Evolutionary conservation across 106 monocot species (phyloP), one percentile per base, ranked within the genome.

Genomic region (Apostasia ramifera): DNA sequence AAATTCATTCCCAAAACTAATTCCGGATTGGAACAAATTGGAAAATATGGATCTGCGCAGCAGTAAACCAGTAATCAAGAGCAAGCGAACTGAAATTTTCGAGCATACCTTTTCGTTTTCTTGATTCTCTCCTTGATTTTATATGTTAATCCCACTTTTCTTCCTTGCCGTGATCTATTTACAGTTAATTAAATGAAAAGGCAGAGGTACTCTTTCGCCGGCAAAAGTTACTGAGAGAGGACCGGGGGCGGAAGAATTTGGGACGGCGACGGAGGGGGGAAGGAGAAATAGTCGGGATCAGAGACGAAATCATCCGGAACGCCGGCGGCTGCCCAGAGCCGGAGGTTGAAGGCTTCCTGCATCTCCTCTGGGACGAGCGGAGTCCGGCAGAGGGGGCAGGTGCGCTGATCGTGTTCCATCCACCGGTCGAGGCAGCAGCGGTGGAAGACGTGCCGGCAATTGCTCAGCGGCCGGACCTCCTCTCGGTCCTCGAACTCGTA

Each of bases 381-480:
- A 37, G 81, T 57, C 11, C 91, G 81, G 69, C 91, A 91, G n/a
- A 91, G 79, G 0, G 91, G 91, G 79, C 91, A 91, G 6, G 84
- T 91, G 40, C 73, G 53, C 66, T 77, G 81, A 40, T 68, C 91
- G 74, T 71, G 81, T 7, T 55, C 81, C 1, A 78, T 60, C 91
- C 91, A 91, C 10, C 78, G 73, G 71, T 84, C 87, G 62, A 91
- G 76, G 69, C 91, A 91, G 3, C 58, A n/a, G 11, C 74, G 69
- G 74, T 91, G 91, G 74, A 91, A 87, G 15, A 81, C 81, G 72
- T 91, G 91, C 58, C 84, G 72, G 73, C 91, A 91, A 14, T 74
- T 78, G 58, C 59, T 57, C 39, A 87, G 74, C 47, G 77, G 74
- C 63, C 87, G 78, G 46, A 84, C 77, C 71, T 87, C 79, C 46